phyloP scores from a whole-genome alignment of 768 basidiomycete genomes.

The Boletus coccyginus region DNA sequence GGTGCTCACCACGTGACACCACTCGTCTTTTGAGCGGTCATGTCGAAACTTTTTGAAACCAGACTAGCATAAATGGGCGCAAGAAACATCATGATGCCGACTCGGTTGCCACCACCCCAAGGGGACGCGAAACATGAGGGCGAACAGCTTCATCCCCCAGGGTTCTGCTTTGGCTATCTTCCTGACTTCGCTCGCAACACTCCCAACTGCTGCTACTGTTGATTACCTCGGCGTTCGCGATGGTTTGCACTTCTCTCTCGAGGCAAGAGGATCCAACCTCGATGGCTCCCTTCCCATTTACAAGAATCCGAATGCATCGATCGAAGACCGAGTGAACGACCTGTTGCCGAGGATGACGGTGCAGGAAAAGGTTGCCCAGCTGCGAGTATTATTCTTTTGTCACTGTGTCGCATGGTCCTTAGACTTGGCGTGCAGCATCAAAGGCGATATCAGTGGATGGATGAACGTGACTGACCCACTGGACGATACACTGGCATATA shows the following conservation, averaged over 20 bases:
- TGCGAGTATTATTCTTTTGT: constrained; percentile 37
- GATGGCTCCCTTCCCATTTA: constrained; percentile 55
- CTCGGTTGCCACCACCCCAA: constrained; percentile 19
- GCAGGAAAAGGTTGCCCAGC: constrained; percentile 63
- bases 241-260: constrained; percentile 30
- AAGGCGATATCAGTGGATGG: constrained; percentile 61
- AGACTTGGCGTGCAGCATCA: constrained; percentile 42
- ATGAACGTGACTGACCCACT: constrained; percentile 59
- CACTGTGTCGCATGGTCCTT: neutral
- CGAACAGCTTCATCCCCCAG: neutral
- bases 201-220: constrained; percentile 1
- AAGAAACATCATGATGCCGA: neutral
- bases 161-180: neutral
- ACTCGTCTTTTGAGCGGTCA: neutral
- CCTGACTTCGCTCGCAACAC: neutral
- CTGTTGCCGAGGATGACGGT: constrained; percentile 63
- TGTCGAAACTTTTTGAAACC: neutral
- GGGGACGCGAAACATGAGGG: constrained; percentile 7
- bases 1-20: neutral
- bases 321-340: constrained; percentile 44
- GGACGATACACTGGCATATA: constrained; percentile 57
- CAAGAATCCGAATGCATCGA: constrained; percentile 57
- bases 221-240: constrained; percentile 22
- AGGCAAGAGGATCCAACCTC: constrained; percentile 44
- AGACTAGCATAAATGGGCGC: constrained; percentile 5